Conservation (phyloP, 495 filamentous ascomycete genomes). For the Neurospora cerealis region DNA sequence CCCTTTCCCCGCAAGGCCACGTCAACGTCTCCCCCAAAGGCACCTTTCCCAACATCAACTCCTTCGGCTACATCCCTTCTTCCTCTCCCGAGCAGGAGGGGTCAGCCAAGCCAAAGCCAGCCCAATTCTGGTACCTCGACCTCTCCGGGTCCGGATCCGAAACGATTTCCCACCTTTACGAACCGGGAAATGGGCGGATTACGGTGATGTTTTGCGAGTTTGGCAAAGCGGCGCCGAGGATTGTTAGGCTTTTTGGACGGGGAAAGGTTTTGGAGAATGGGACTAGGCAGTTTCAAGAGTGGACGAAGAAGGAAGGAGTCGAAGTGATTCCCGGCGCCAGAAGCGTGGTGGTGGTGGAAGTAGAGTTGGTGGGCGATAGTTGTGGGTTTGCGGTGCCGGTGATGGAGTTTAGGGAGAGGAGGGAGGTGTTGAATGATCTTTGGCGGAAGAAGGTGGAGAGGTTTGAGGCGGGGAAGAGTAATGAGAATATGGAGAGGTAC, state of each 20-base stretch:
- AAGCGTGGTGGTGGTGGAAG: slow-evolving; percentile 52
- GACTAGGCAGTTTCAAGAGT: slow-evolving; percentile 32
- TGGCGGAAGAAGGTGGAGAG: slow-evolving; percentile 34
- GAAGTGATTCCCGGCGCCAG: slow-evolving; percentile 39
- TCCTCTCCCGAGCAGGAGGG: too few relatives aligned
- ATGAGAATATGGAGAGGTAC: slow-evolving; percentile 43
- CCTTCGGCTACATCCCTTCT: slow-evolving; percentile 44
- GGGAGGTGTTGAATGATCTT: slow-evolving; percentile 36
- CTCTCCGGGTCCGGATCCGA: slow-evolving; percentile 61
- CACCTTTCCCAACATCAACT: slow-evolving; percentile 23
- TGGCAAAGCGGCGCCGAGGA: slow-evolving; percentile 39
- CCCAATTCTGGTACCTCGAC: slow-evolving; percentile 58
- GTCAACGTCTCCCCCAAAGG: slow-evolving; percentile 69
- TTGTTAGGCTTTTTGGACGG: slow-evolving; percentile 60
- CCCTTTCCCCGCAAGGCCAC: slow-evolving; percentile 42
- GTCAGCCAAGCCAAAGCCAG: neutral
- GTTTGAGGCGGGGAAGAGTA: slow-evolving; percentile 30
- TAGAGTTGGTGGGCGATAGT: slow-evolving; percentile 51
- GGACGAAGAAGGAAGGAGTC: slow-evolving; percentile 36
- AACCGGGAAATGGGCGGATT: slow-evolving; percentile 55
- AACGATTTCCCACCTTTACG: slow-evolving; percentile 62
- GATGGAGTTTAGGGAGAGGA: slow-evolving; percentile 40
- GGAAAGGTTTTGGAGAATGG: slow-evolving; percentile 55
- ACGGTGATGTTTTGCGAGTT: slow-evolving; percentile 67
- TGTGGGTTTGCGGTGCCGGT: slow-evolving; percentile 46